Conservation (phyloP, 2,329 filamentous ascomycete species). For the Didymella sp. region DNA sequence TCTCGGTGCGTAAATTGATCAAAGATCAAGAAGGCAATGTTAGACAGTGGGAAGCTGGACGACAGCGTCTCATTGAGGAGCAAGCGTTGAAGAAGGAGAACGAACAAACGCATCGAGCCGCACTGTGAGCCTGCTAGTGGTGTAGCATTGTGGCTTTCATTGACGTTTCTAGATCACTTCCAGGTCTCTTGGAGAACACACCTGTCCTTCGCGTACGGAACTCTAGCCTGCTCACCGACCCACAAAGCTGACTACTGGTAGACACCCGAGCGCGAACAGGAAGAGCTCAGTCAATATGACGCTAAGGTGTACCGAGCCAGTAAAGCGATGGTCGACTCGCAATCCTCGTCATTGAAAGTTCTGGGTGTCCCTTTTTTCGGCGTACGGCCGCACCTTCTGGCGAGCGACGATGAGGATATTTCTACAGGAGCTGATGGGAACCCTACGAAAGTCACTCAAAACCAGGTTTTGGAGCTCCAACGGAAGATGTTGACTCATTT, state of each 20-base stretch:
- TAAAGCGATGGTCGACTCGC: constrained; percentile 64
- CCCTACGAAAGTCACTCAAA: constrained; percentile 34
- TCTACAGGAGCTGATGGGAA: constrained; percentile 1
- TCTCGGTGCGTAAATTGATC: constrained; percentile 60
- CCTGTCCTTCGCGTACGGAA: constrained; percentile 32
- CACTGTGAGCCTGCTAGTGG: constrained; percentile 55
- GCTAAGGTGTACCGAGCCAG: constrained; percentile 68
- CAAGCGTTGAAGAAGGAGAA: constrained; percentile 61
- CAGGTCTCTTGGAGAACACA: constrained; percentile 35
- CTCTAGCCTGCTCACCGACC: neutral
- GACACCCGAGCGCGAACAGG: constrained; percentile 57
- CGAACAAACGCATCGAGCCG: constrained; percentile 61
- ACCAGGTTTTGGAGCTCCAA: constrained; percentile 41
- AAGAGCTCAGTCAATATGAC: constrained; percentile 66
- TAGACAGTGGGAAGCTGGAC: constrained; percentile 64
- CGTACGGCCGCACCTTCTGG: constrained; percentile 33
- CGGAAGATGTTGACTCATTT: constrained; percentile 48
- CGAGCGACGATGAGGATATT: constrained; percentile 29
- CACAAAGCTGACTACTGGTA: constrained; percentile 22
- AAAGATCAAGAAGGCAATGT: constrained; percentile 69
- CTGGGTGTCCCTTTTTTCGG: constrained; percentile 54
- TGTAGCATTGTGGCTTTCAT: neutral
- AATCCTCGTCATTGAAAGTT: constrained; percentile 62
- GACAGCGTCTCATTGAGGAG: constrained; percentile 59
- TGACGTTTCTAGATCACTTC: constrained; percentile 34